Evolutionary conservation across 306 rosid species (phyloP).

Genomic region (Fagus crenata): DNA sequence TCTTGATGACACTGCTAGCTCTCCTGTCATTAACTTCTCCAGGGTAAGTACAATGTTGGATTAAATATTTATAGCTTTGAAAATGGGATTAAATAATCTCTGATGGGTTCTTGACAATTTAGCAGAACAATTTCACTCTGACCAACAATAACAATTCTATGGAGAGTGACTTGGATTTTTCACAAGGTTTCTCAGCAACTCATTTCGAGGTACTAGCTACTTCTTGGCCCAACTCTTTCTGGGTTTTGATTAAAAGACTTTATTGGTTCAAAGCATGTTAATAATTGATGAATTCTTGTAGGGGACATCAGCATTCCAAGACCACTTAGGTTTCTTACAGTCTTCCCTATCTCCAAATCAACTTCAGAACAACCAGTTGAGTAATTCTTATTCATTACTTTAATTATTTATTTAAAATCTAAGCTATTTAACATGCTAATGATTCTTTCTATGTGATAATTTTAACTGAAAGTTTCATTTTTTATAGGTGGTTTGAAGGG

Average conservation of each 20-base stretch:
- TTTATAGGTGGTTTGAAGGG: constrained; percentile 68
- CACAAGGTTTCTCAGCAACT: constrained; percentile 84
- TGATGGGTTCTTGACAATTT: constrained; percentile 18
- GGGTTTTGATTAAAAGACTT: constrained; percentile 4
- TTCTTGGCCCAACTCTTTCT: not conserved
- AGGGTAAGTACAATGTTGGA: constrained; percentile 38
- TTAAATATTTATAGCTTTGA: not conserved
- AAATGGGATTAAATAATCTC: not conserved
- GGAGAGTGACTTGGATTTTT: constrained; percentile 55
- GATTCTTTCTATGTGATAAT: not conserved
- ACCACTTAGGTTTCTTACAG: constrained; percentile 56
- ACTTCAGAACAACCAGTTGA: constrained; percentile 60
- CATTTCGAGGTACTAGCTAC: constrained; percentile 57
- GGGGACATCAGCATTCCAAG: constrained; percentile 70
- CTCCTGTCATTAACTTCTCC: constrained; percentile 60
- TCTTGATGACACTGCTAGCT: constrained; percentile 94
- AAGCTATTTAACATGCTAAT: not conserved
- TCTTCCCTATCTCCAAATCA: constrained; percentile 58
- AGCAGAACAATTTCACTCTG: constrained; percentile 51
- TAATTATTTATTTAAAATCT: not conserved
- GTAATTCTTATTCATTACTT: not conserved
- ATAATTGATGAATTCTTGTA: constrained; percentile 34
- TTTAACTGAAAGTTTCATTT: constrained; percentile 22
- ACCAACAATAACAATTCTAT: constrained; percentile 51
- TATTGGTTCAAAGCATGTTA: constrained; percentile 9